Conservation (phyloP, 768 basidiomycete genomes). For the Kwoniella dendrophila region DNA sequence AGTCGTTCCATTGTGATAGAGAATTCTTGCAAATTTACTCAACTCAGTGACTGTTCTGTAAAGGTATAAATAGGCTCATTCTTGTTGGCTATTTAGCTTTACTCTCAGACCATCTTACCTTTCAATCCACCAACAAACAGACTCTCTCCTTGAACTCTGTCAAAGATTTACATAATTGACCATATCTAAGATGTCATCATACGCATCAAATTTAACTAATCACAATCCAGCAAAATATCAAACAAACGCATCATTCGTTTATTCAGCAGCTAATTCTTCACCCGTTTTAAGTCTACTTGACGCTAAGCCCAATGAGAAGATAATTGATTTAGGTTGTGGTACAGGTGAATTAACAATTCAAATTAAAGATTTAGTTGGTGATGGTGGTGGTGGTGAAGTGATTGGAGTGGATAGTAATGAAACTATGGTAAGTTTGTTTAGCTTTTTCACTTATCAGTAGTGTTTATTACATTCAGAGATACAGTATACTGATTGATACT, state of each 20-base stretch:
- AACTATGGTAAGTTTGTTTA: constrained; percentile 65
- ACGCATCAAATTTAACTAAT: constrained; percentile 36
- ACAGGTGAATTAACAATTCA: constrained; percentile 73
- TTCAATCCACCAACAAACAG: too few relatives aligned
- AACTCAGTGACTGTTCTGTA: too few relatives aligned
- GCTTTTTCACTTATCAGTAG: neutral
- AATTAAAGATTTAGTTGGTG: constrained; percentile 63
- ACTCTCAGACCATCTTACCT: too few relatives aligned
- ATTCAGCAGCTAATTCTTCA: constrained; percentile 59
- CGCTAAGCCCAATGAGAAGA: constrained; percentile 68
- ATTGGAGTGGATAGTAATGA: constrained; percentile 72
- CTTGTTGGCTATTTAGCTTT: too few relatives aligned
- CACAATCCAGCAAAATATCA: constrained; percentile 64
- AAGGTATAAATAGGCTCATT: too few relatives aligned
- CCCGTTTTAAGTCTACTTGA: constrained; percentile 66
- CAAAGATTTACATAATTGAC: too few relatives aligned
- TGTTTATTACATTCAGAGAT: neutral
- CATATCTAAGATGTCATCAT: too few relatives aligned
- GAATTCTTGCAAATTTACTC: too few relatives aligned
- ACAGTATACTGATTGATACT: neutral
- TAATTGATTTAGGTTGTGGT: constrained; percentile 69
- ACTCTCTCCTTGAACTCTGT: too few relatives aligned
- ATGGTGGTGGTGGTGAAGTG: constrained; percentile 55
- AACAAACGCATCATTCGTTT: constrained; percentile 71
- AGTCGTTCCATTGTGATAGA: too few relatives aligned